Evolutionary conservation across 768 basidiomycete genomes (phyloP).

Genomic region (Dacryopinax primogenitus): DNA sequence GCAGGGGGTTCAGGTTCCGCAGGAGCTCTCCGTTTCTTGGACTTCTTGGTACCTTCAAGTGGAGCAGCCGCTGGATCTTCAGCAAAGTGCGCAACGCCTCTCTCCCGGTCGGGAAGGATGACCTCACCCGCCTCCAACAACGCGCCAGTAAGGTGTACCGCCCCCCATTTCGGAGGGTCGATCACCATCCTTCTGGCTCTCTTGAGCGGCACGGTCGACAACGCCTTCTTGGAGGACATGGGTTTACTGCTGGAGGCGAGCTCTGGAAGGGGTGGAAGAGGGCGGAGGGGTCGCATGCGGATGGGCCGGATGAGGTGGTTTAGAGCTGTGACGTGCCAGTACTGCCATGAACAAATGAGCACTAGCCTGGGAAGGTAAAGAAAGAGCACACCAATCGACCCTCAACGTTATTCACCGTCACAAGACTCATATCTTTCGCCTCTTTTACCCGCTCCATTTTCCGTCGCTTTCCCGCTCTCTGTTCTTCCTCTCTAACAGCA

Average conservation of each 20-base stretch:
- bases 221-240: slow-evolving; percentile 14
- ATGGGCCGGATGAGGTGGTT: slow-evolving; percentile 54
- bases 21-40: background rate
- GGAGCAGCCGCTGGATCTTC: slow-evolving; percentile 9
- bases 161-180: slow-evolving; percentile 60
- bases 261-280: slow-evolving; percentile 32
- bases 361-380: background rate
- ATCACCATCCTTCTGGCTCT: slow-evolving; percentile 54
- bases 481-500: slow-evolving; percentile 16
- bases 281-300: slow-evolving; percentile 55
- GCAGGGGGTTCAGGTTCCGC: slow-evolving; percentile 12
- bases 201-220: slow-evolving; percentile 36
- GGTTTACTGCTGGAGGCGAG: slow-evolving; percentile 6
- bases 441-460: slow-evolving; percentile 27
- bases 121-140: slow-evolving; percentile 39
- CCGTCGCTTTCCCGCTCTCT: slow-evolving; percentile 14
- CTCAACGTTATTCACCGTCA: slow-evolving; percentile 45
- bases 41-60: background rate
- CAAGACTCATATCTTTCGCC: slow-evolving; percentile 50
- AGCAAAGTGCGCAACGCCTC: background rate
- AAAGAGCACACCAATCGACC: slow-evolving; percentile 25
- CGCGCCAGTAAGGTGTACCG: slow-evolving; percentile 53
- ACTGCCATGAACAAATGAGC: slow-evolving; percentile 22
- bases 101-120: background rate
- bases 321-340: slow-evolving; percentile 59